Percentiles rank a stretch among this genome's conserved stretches.
phyloP scores from a whole-genome alignment of 805 yeast species.

The Metschnikowia anglica region DNA sequence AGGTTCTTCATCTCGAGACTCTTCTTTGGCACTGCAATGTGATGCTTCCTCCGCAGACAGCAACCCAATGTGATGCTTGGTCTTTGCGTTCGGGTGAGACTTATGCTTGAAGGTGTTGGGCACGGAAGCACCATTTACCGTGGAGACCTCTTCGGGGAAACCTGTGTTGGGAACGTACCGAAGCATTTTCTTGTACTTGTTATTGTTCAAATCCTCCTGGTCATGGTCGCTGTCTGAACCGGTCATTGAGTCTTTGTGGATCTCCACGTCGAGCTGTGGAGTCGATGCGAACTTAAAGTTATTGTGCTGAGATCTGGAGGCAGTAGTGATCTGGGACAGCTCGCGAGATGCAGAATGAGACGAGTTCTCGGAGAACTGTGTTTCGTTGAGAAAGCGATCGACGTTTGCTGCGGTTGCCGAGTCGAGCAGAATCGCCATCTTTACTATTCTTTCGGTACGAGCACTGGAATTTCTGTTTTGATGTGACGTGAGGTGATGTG shows the following conservation, averaged over 20 bases:
- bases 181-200: conserved; percentile 32
- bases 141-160: conserved; percentile 24
- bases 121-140: conserved; percentile 27
- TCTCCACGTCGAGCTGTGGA: conserved; percentile 15
- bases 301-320: not conserved
- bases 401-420: conserved; percentile 28
- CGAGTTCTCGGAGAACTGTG: conserved; percentile 22
- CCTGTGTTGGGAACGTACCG: conserved; percentile 35
- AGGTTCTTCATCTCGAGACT: no score
- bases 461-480: not conserved
- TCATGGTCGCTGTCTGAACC: not conserved
- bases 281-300: conserved; percentile 12
- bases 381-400: conserved; percentile 28
- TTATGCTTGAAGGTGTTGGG: conserved; percentile 47
- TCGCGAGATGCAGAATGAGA: not conserved
- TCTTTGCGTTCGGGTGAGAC: conserved; percentile 45
- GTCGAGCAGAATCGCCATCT: conserved; percentile 10
- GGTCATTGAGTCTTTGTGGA: not conserved
- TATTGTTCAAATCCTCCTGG: conserved; percentile 5
- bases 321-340: not conserved
- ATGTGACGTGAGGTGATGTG: not conserved
- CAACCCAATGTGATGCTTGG: conserved; percentile 33
- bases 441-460: not conserved
- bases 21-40: conserved; percentile 3
- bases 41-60: conserved; percentile 12